A percentile compares a stretch with the other conserved stretches of the same genome.
phyloP scores from a whole-genome alignment of 257 asterid species.

The Ophiorrhiza pumila region DNA sequence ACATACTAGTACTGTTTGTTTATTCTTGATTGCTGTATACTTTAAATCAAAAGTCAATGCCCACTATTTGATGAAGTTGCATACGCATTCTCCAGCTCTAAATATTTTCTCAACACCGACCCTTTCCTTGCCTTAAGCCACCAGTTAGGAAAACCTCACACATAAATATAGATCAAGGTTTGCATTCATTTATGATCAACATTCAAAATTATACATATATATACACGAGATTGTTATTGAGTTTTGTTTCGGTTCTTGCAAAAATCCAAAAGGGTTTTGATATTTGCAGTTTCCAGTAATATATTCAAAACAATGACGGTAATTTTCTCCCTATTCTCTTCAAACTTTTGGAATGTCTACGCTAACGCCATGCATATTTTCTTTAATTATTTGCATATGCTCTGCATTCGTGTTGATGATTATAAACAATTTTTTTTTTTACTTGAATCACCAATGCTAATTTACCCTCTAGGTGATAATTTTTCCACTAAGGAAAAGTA shows the following conservation, averaged over 20 bases:
- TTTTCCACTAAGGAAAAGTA: no score
- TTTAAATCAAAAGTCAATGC: conserved; percentile 12
- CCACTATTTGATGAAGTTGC: background rate
- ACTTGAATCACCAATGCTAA: no score
- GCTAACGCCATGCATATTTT: no score
- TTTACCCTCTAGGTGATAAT: no score
- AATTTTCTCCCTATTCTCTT: background rate
- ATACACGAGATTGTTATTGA: no score
- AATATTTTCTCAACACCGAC: conserved; percentile 10
- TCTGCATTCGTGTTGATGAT: no score
- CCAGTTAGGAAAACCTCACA: background rate
- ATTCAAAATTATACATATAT: no score
- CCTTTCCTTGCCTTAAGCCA: conserved; percentile 6
- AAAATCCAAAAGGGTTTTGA: background rate
- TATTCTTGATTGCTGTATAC: background rate
- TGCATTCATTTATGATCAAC: no score
- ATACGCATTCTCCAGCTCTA: background rate
- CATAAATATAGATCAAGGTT: background rate
- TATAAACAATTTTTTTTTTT: no score
- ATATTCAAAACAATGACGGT: conserved; percentile 18
- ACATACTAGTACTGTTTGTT: background rate
- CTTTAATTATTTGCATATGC: no score
- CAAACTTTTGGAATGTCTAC: no score
- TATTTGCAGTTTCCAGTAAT: background rate
- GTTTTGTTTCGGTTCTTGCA: background rate